Evolutionary conservation across 345 rosid genomes (phyloP), one percentile per base, ranked within the genome.

Genomic region (Odontarrhena argentea): DNA sequence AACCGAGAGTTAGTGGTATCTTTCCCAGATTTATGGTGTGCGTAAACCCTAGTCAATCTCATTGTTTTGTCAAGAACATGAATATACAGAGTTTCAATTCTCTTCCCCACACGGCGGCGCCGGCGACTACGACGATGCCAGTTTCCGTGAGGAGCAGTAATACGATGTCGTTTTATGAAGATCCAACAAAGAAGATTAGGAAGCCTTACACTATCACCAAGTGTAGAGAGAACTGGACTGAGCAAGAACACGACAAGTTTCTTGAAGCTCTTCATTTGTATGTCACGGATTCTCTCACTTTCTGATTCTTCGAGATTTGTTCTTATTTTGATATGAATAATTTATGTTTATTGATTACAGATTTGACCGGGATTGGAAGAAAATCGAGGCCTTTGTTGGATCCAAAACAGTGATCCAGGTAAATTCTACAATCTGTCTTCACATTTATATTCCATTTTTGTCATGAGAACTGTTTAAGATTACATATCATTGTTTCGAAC

Each of bases 151-250:
- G 22, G 38, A 12, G 55, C 28, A 54, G 42, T 34, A 72, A 70
- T 63, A 26, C 80, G 18, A 60, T 71, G 69, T 44, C 79, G 7
- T 80, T 68, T 59, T 26, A 62, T 30, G 96, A 83, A 61, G 96
- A 88, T 70, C 76, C 71, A 28, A 70, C 42, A 46, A 88, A 81
- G 96, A 91, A 88, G 85, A 76, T 83, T 43, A 78, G 97, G 63
- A 91, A 91, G 76, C 94, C 93, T n/a, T 91, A 91, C 73, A 91
- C 91, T 1, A 85, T 88, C 65, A 88, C 88, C 34, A 91, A 88
- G 77, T 88, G 92, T 65, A 81, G 97, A 63, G 96, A 91, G 88
- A 91, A 81, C 88, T 91, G 97, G 97, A 86, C 94, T 0, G 96
- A 88, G 46, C 96, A 82, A 68, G 97, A 88, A 68, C 97, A 88